Evolutionary conservation across 257 asterid species (phyloP).

Genomic region (Capsicum pubescens): DNA sequence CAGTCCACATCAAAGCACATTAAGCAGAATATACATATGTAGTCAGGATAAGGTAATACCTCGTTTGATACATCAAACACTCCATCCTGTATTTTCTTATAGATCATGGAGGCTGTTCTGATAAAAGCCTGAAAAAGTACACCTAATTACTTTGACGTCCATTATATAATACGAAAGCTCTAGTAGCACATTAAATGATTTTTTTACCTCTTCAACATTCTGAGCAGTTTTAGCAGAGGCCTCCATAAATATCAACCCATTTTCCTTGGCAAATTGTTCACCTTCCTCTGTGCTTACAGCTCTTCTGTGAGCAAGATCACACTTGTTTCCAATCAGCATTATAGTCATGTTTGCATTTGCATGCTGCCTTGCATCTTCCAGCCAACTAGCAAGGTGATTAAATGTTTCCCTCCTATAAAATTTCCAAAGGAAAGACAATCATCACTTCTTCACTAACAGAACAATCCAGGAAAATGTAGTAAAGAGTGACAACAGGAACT

Average conservation of each 20-base stretch:
- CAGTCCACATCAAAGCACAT: background rate
- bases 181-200: background rate
- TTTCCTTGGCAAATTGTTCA: slow-evolving; percentile 73
- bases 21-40: background rate
- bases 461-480: background rate
- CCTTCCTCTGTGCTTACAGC: slow-evolving; percentile 93
- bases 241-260: slow-evolving; percentile 62
- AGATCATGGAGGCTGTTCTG: slow-evolving; percentile 37
- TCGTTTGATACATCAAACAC: slow-evolving; percentile 41
- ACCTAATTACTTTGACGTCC: background rate
- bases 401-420: slow-evolving; percentile 39
- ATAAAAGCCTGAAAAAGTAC: slow-evolving; percentile 35
- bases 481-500: background rate
- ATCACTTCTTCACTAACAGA: background rate
- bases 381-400: slow-evolving; percentile 46
- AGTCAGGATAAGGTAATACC: slow-evolving; percentile 25
- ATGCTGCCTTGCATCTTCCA: slow-evolving; percentile 72
- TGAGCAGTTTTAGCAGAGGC: slow-evolving; percentile 44
- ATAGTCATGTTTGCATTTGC: slow-evolving; percentile 74
- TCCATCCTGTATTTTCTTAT: slow-evolving; percentile 40
- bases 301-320: slow-evolving; percentile 80
- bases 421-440: background rate
- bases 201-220: slow-evolving; percentile 40
- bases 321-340: slow-evolving; percentile 82
- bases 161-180: background rate